phyloP scores from a whole-genome alignment of 2,329 filamentous ascomycete species.

The Botrytis galanthina region DNA sequence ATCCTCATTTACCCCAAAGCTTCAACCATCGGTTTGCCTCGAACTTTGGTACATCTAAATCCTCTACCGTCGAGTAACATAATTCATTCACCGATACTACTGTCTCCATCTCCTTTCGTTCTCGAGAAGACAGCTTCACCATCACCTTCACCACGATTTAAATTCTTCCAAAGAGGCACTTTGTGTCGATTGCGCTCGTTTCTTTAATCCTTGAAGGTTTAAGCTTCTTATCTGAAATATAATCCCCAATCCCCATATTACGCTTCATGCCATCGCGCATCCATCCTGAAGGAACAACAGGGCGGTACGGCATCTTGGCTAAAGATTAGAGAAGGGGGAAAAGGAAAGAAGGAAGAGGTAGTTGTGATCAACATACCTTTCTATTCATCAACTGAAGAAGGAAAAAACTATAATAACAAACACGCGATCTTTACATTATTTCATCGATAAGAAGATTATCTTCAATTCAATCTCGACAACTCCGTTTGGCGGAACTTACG shows the following conservation, averaged over 20 bases:
- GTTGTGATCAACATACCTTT: neutral
- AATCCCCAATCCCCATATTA: slow-evolving; percentile 7
- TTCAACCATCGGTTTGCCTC: neutral
- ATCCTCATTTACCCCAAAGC: neutral
- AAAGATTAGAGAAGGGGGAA: neutral
- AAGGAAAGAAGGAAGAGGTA: neutral
- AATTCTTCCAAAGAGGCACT: slow-evolving; percentile 44
- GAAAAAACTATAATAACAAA: neutral
- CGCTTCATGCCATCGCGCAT: slow-evolving; percentile 1
- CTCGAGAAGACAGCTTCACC: neutral
- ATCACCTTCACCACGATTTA: neutral
- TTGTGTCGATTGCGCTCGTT: slow-evolving; percentile 56
- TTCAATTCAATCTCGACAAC: neutral
- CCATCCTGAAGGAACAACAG: slow-evolving; percentile 1
- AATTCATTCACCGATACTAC: neutral
- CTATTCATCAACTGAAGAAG: neutral
- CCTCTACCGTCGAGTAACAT: neutral
- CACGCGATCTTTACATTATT: neutral
- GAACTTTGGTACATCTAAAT: neutral
- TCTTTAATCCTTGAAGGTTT: slow-evolving; percentile 16
- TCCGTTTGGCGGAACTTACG: neutral
- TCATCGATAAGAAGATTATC: neutral
- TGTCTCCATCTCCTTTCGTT: neutral
- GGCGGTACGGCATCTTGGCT: neutral
- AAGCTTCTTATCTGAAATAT: slow-evolving; percentile 23